phyloP scores from a whole-genome alignment of 768 basidiomycete genomes.

The Lactarius evosmus region DNA sequence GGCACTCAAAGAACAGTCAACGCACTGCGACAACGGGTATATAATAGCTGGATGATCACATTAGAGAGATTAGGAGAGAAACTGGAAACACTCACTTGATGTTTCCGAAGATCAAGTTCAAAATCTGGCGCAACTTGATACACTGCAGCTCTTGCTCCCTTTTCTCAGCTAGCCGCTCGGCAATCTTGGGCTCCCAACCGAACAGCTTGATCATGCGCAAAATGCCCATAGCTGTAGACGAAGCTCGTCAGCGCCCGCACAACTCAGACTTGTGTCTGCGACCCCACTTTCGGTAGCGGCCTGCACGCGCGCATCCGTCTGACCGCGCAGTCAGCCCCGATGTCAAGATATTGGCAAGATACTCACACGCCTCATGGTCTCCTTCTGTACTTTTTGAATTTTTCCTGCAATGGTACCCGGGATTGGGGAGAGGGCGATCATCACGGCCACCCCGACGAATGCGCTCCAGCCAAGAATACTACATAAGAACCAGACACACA shows the following conservation, averaged over 20 bases:
- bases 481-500: slow-evolving; percentile 44
- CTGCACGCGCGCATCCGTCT: slow-evolving; percentile 51
- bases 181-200: slow-evolving; percentile 53
- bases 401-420: slow-evolving; percentile 42
- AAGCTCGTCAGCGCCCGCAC: slow-evolving; percentile 11
- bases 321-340: neutral
- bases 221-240: slow-evolving; percentile 34
- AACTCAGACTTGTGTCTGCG: neutral
- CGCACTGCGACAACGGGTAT: slow-evolving; percentile 40
- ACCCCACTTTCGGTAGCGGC: slow-evolving; percentile 41
- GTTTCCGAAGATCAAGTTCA: slow-evolving; percentile 35
- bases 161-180: slow-evolving; percentile 34
- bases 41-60: slow-evolving; percentile 31
- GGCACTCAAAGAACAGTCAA: neutral
- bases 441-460: slow-evolving; percentile 41
- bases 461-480: slow-evolving; percentile 48
- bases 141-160: slow-evolving; percentile 41
- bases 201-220: slow-evolving; percentile 58
- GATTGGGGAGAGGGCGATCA: slow-evolving; percentile 42
- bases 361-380: slow-evolving; percentile 41
- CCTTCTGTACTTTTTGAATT: slow-evolving; percentile 38
- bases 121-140: slow-evolving; percentile 37
- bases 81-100: slow-evolving; percentile 32
- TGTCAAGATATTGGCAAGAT: neutral
- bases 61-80: neutral